Conservation (phyloP, 805 yeast species). For the Lipomyces mesembrius region DNA sequence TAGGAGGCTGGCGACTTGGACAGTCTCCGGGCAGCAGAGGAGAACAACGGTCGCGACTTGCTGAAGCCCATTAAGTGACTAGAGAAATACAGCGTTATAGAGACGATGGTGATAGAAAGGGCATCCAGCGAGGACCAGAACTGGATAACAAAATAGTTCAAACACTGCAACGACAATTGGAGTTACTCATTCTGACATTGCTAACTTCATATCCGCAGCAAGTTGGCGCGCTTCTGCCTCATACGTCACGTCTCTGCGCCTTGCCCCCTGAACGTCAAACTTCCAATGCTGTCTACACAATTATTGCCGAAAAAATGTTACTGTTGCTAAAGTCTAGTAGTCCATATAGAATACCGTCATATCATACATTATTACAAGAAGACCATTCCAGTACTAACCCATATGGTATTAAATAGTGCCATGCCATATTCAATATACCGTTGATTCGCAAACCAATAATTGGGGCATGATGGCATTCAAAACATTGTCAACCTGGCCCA, state of each 20-base stretch:
- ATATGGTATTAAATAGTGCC: neutral
- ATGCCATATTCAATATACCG: neutral
- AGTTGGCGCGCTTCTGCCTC: neutral
- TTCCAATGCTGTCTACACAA: neutral
- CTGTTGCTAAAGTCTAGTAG: no score
- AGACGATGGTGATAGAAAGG: neutral
- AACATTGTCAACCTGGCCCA: neutral
- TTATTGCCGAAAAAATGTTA: no score
- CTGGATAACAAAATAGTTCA: no score
- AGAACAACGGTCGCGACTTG: neutral
- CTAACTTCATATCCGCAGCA: neutral
- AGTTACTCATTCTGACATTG: neutral
- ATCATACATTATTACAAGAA: neutral
- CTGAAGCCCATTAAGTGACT: neutral
- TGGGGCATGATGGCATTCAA: neutral
- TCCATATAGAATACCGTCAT: neutral
- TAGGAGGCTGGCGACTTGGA: neutral
- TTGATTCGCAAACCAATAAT: neutral
- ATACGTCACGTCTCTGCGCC: neutral
- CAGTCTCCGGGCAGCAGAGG: slow-evolving; percentile 1
- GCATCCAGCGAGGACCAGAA: no score
- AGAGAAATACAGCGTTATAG: neutral
- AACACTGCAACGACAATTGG: no score
- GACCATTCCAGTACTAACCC: neutral
- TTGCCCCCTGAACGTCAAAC: neutral